phyloP scores from a whole-genome alignment of 139 green algal genomes.

The Chlamydomonas schloesseri region DNA sequence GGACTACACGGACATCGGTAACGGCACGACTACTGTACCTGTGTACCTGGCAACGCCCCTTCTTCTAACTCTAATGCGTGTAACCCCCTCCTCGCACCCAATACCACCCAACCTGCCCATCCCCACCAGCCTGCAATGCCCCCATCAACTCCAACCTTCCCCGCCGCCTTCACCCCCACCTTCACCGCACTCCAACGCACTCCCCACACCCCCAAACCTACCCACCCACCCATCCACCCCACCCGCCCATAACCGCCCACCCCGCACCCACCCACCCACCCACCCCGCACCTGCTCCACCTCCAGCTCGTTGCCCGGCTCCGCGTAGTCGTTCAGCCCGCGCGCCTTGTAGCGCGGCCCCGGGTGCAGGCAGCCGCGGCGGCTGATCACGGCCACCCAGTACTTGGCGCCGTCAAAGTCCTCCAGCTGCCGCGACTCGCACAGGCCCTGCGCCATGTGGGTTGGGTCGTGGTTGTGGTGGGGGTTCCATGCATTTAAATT shows the following conservation, averaged over 20 bases:
- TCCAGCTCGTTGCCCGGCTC: slow-evolving; percentile 98
- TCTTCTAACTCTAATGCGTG: too few relatives aligned
- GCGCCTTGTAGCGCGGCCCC: slow-evolving; percentile 91
- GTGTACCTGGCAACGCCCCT: too few relatives aligned
- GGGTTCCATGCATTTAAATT: too few relatives aligned
- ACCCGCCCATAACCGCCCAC: neutral
- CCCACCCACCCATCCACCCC: neutral
- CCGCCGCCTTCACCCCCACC: neutral
- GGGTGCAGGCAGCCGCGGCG: slow-evolving; percentile 89
- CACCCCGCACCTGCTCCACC: slow-evolving; percentile 86
- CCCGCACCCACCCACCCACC: neutral
- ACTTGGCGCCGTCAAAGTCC: slow-evolving; percentile 71
- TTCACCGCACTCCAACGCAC: neutral
- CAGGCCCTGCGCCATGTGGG: slow-evolving; percentile 80
- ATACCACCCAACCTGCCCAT: too few relatives aligned
- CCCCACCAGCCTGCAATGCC: too few relatives aligned
- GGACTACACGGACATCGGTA: too few relatives aligned
- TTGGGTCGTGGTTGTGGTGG: too few relatives aligned
- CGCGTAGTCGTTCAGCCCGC: slow-evolving; percentile 89
- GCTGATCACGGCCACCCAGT: slow-evolving; percentile 79
- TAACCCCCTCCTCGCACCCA: too few relatives aligned
- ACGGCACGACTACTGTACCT: too few relatives aligned
- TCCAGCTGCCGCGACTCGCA: slow-evolving; percentile 80
- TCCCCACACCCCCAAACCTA: neutral
- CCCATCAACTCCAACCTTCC: too few relatives aligned